Evolutionary conservation across 148 eudicot genomes (phyloP).

Genomic region (Amaranthus cruentus): DNA sequence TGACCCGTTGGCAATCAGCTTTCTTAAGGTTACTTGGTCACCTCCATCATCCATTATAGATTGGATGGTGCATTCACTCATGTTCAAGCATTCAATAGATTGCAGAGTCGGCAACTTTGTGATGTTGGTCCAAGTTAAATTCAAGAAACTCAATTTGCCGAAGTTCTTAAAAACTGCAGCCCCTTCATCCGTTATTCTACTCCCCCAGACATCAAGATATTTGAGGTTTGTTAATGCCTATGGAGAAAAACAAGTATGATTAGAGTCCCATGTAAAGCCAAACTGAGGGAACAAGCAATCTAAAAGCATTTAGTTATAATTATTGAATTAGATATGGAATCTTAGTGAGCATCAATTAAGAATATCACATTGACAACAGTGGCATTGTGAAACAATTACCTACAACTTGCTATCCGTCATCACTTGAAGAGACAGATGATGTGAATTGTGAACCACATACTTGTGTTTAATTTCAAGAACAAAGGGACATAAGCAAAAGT

Average conservation of each 20-base stretch:
- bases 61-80: constrained; percentile 70
- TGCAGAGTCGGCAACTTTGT: constrained; percentile 57
- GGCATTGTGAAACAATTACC: too few species aligned
- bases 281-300: too few species aligned
- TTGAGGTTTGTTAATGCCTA: constrained; percentile 64
- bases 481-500: neutral
- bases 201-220: constrained; percentile 85
- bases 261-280: neutral
- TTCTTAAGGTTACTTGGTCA: constrained; percentile 37
- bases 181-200: constrained; percentile 61
- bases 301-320: too few species aligned
- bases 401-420: too few species aligned
- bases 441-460: too few species aligned
- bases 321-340: too few species aligned
- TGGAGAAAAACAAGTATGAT: neutral
- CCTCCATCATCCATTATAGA: constrained; percentile 47
- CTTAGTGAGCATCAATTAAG: too few species aligned
- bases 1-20: constrained; percentile 58
- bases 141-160: constrained; percentile 54
- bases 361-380: too few species aligned
- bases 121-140: constrained; percentile 78
- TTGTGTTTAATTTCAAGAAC: too few species aligned
- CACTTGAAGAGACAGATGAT: too few species aligned
- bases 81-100: constrained; percentile 56
- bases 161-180: constrained; percentile 37